Percentiles rank a stretch among this genome's conserved stretches.
Conservation (phyloP, 352 stramenopile genomes). For the Blastocystis sp. region DNA sequence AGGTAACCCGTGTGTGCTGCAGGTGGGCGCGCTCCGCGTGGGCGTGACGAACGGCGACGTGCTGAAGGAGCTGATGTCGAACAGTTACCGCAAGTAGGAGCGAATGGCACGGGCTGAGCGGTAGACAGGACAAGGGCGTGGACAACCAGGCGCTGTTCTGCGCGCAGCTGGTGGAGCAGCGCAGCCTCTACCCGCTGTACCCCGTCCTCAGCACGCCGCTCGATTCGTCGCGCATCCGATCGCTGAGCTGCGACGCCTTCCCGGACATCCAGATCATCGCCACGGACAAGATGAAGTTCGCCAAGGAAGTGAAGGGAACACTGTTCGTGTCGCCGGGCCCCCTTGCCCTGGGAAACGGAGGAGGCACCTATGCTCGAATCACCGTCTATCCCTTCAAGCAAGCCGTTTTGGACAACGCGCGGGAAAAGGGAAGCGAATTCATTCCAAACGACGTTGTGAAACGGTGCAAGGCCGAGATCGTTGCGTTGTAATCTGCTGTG, state of each 20-base stretch:
- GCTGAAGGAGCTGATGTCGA: conserved; percentile 49
- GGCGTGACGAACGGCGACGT: conserved; percentile 57
- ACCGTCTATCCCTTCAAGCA: conserved; percentile 46
- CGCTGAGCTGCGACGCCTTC: not conserved
- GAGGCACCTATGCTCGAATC: conserved; percentile 38
- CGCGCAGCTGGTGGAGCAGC: conserved; percentile 52
- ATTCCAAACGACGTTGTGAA: not conserved
- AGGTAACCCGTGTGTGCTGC: conserved; percentile 30
- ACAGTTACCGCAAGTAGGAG: conserved; percentile 5
- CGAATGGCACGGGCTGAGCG: not conserved
- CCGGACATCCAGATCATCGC: conserved; percentile 55
- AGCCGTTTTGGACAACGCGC: not conserved
- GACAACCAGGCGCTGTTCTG: conserved; percentile 48
- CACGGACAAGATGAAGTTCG: conserved; percentile 61
- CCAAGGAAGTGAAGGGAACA: conserved; percentile 32
- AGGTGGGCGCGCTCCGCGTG: not conserved
- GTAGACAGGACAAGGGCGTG: conserved; percentile 31
- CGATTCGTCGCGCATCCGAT: conserved; percentile 4
- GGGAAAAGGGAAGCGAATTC: not conserved
- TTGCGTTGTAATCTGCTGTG: conserved; percentile 29
- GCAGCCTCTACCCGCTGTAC: conserved; percentile 56
- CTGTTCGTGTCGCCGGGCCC: conserved; percentile 16
- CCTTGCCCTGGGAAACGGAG: conserved; percentile 42
- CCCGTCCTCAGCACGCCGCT: conserved; percentile 8
- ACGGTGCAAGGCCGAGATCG: conserved; percentile 52